Conservation (phyloP, 345 rosid genomes). For the Capsella bursapastoris region DNA sequence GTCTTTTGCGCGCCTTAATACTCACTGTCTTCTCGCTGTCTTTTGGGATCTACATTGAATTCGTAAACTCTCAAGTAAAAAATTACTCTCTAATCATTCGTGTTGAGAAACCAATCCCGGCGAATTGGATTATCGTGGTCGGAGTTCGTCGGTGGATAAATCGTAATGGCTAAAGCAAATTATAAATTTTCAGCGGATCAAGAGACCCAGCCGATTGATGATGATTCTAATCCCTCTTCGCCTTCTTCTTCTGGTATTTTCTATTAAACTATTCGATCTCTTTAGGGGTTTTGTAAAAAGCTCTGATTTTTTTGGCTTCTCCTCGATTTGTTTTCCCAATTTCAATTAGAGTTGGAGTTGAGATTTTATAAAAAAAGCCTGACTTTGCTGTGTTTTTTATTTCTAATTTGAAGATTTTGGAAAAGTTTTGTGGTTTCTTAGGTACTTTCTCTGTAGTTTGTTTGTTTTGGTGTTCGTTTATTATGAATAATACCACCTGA, state of each 20-base stretch:
- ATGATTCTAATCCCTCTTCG: conserved; percentile 34
- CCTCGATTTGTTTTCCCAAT: neutral
- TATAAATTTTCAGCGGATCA: conserved; percentile 21
- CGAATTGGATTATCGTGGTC: conserved; percentile 1
- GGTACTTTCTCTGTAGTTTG: neutral
- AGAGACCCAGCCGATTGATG: conserved; percentile 46
- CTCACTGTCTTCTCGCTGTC: conserved; percentile 6
- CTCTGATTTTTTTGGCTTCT: neutral
- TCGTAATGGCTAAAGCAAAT: conserved; percentile 37
- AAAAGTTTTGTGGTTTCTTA: neutral
- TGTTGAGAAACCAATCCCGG: conserved; percentile 2
- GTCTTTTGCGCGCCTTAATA: conserved; percentile 33
- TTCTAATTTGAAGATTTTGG: neutral
- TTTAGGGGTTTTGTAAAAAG: conserved; percentile 14
- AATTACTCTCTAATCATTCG: neutral
- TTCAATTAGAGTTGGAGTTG: neutral
- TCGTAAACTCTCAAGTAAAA: neutral
- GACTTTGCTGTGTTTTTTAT: neutral
- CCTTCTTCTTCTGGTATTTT: conserved; percentile 44
- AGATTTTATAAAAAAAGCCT: neutral
- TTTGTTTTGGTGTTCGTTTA: neutral
- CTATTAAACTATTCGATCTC: neutral
- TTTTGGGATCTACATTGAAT: conserved; percentile 3
- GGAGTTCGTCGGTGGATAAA: conserved; percentile 29
- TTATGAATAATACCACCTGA: neutral